These are phyloP conservation scores for Plasmopara viticola DNA, from an alignment of 352 stramenopile genomes.

Conservation along the genomic window DNA sequence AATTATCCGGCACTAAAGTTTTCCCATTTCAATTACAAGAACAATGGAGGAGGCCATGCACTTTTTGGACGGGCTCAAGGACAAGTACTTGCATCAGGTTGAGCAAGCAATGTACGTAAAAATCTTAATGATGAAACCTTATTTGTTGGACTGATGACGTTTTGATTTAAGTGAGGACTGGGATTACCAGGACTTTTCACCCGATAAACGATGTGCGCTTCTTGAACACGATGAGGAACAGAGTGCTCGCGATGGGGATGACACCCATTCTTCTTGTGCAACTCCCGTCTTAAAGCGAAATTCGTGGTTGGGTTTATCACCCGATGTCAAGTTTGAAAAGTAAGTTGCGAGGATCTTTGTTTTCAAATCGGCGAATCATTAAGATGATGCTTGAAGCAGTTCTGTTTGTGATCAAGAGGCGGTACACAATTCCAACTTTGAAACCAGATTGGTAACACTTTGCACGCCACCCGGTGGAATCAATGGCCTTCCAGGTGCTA, in stretches of 20 bases:
- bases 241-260: constrained; percentile 30
- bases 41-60: constrained; percentile 32
- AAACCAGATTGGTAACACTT: constrained; percentile 42
- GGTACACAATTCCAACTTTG: constrained; percentile 22
- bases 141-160: not conserved
- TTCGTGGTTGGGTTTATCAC: constrained; percentile 40
- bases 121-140: too few relatives aligned
- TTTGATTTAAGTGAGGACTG: constrained; percentile 42
- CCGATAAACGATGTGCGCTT: constrained; percentile 52
- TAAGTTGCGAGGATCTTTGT: constrained; percentile 15
- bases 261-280: constrained; percentile 3
- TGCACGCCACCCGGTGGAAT: constrained; percentile 45
- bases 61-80: constrained; percentile 50
- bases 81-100: constrained; percentile 53
- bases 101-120: constrained; percentile 44
- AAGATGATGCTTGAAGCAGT: constrained; percentile 6
- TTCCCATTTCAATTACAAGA: not conserved
- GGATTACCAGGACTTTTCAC: constrained; percentile 67
- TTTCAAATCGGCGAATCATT: not conserved
- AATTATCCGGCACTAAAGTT: constrained; percentile 7
- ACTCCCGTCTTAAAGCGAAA: constrained; percentile 23
- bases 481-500: constrained; percentile 42
- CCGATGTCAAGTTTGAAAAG: constrained; percentile 40
- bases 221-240: constrained; percentile 43
- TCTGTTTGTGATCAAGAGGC: constrained; percentile 19